Evolutionary conservation across 257 asterid species (phyloP), one percentile per base, ranked within the genome.

Genomic region (Gynochthodes officinalis): DNA sequence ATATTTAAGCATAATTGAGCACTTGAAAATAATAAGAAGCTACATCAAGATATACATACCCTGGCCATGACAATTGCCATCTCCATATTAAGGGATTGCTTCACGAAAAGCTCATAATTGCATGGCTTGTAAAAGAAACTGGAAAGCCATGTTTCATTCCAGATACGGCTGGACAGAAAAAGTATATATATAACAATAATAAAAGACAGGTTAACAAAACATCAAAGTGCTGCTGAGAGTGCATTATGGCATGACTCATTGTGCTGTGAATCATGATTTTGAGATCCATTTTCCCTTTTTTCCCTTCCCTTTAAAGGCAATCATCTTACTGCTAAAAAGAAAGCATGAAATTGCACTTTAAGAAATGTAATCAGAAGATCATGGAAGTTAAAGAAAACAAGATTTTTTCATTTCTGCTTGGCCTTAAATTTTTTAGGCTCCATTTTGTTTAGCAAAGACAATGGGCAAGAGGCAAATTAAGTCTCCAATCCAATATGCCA

Each of bases 91-190:
- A 92, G 89, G 60, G 96, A 92, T 83, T 92, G 98, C 84, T 92
- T 92, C 83, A 92, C 98, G 82, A 92, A 92, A 72, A 92, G 98
- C 94, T 92, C 98, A 53, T 92, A 89, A 80, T 92, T 90, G 88
- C 98, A 92, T 69, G 98, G 98, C 89, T 90, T 92, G 88, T 86
- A 92, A 84, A 92, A 92, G 87, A 92, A 92, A 83, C 96, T 87
- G 48, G 98, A 86, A 76, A 92, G 76, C 98, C 98, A 92, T 2
- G 98, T 90, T 80, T 92, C 98, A 69, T 92, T 92, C 98, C 98
- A 92, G 84, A 92, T 92, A 76, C 98, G 97, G 83, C 98, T 92
- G 88, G 74, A 81, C 77, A 73, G 81, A 32, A 58, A 72, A 75
- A n/a, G n/a, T n/a, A n/a, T n/a, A 71, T 42, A 78, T 21, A 46